Percentiles rank a stretch among this genome's conserved stretches.
Conservation (phyloP, 768 basidiomycete genomes). For the Trametes maxima region DNA sequence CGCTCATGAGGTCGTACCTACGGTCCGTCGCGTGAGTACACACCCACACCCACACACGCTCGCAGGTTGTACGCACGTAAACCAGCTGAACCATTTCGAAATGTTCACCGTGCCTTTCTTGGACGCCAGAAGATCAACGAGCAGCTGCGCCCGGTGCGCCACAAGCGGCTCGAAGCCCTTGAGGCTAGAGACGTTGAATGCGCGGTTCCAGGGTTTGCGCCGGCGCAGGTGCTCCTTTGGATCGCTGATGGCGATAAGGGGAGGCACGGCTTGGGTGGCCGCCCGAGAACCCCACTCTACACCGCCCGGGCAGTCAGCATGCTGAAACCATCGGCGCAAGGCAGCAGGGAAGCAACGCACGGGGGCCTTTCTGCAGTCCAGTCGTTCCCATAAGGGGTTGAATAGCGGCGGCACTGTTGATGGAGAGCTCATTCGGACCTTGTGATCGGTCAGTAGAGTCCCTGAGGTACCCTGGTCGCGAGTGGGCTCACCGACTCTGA, state of each 20-base stretch:
- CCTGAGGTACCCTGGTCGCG: not conserved
- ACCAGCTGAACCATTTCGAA: constrained; percentile 40
- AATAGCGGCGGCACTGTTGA: constrained; percentile 24
- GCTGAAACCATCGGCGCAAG: not conserved
- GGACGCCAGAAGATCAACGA: constrained; percentile 26
- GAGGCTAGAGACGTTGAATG: constrained; percentile 38
- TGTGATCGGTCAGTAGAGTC: not conserved
- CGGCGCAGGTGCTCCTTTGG: constrained; percentile 37
- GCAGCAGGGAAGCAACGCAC: constrained; percentile 16
- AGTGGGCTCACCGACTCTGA: constrained; percentile 26
- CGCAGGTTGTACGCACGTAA: constrained; percentile 35
- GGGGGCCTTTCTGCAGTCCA: constrained; percentile 31
- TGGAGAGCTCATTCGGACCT: constrained; percentile 32
- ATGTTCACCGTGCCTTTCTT: constrained; percentile 33
- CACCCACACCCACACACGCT: not conserved
- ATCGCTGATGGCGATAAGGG: constrained; percentile 38
- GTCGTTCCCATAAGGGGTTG: constrained; percentile 26
- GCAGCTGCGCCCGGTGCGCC: constrained; percentile 29
- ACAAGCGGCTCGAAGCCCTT: constrained; percentile 35
- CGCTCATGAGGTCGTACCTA: constrained; percentile 37
- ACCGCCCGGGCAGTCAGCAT: constrained; percentile 1
- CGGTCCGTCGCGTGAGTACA: constrained; percentile 21
- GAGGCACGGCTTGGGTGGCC: constrained; percentile 14
- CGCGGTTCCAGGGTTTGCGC: constrained; percentile 44
- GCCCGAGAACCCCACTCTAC: constrained; percentile 20